Evolutionary conservation across 495 filamentous ascomycete genomes (phyloP).

Genomic region (Parachaetomium inaequale): DNA sequence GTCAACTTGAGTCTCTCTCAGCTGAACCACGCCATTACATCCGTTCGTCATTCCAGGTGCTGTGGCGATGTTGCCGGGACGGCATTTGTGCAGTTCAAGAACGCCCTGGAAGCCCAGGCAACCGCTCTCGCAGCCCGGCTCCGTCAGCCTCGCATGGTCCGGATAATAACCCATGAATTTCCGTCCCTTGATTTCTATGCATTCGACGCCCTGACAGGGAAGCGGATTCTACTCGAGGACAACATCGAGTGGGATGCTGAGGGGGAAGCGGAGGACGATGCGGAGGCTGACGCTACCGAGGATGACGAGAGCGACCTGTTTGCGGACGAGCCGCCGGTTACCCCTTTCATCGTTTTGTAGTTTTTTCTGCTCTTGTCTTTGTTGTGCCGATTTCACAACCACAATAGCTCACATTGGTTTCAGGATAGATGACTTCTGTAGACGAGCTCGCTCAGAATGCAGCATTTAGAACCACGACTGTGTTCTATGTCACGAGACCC

Average conservation of each 20-base stretch:
- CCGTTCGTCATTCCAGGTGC: not conserved
- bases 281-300: not conserved
- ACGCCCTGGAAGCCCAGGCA: not conserved
- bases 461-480: too few species aligned
- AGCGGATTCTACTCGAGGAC: not conserved
- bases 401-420: too few species aligned
- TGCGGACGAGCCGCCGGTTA: not conserved
- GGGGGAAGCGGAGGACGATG: not conserved
- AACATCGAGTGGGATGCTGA: constrained; percentile 6
- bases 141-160: not conserved
- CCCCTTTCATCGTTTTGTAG: not conserved
- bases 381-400: too few species aligned
- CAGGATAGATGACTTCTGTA: too few species aligned
- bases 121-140: not conserved
- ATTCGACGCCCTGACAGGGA: not conserved
- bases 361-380: not conserved
- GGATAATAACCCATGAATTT: constrained; percentile 6
- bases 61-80: not conserved
- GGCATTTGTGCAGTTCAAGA: not conserved
- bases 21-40: not conserved
- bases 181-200: not conserved
- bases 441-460: too few species aligned
- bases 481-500: too few species aligned
- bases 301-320: constrained; percentile 2
- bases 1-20: not conserved